Conservation (phyloP, 176 grass and related monocot genomes). For the Rhynchospora breviuscula region DNA sequence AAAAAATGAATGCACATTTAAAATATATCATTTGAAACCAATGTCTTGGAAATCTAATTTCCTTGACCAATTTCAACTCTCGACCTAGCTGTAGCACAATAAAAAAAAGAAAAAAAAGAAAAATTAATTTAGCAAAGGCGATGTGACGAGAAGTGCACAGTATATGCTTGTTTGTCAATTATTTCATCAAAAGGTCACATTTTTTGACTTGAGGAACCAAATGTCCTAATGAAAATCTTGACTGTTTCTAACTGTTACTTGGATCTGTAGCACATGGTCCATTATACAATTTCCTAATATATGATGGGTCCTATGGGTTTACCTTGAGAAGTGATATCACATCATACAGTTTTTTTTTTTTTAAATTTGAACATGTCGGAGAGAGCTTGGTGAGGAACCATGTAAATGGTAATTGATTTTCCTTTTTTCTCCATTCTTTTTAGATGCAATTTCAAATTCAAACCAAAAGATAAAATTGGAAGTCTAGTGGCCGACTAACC, state of each 20-base stretch:
- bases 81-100: background rate
- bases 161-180: background rate
- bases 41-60: background rate
- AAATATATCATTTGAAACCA: too few relatives aligned
- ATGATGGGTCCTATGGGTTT: background rate
- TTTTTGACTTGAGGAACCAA: background rate
- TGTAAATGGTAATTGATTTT: background rate
- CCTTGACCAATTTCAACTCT: background rate
- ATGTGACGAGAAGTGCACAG: background rate
- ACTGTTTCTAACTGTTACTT: background rate
- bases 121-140: too few relatives aligned
- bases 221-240: background rate
- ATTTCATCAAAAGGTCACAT: background rate
- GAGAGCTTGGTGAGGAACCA: background rate
- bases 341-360: background rate
- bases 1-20: too few relatives aligned
- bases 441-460: constrained; percentile 7
- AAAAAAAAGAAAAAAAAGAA: background rate
- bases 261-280: background rate
- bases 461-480: constrained; percentile 6
- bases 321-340: background rate
- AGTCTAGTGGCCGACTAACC: constrained; percentile 13
- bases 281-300: background rate
- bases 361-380: constrained; percentile 13
- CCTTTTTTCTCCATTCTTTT: background rate